A percentile compares a stretch with the other conserved stretches of the same genome.
Conservation (phyloP, 169 alveolate species). For the Perkinsus marinus region DNA sequence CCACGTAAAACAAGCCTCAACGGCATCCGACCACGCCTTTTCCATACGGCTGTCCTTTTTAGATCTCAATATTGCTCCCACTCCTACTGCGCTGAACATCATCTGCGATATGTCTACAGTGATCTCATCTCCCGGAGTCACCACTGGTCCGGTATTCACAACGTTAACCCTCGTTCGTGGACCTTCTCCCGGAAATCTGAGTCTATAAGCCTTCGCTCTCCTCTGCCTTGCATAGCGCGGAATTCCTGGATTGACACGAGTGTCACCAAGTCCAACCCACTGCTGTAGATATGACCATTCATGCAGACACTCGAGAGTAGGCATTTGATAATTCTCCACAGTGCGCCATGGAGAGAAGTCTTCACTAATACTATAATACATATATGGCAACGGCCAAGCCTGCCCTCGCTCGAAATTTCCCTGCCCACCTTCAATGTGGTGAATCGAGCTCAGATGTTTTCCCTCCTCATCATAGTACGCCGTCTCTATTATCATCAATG, state of each 20-base stretch:
- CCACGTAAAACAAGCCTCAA: background rate
- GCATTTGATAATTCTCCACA: no score
- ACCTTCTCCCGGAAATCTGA: background rate
- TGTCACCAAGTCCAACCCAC: no score
- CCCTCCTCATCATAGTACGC: background rate
- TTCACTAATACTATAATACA: background rate
- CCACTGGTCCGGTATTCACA: background rate
- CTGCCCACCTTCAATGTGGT: background rate
- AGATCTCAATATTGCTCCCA: background rate
- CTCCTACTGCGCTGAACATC: background rate
- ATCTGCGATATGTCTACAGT: background rate
- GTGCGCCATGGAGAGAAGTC: no score
- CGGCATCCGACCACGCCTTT: background rate
- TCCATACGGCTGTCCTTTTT: background rate
- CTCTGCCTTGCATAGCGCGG: background rate
- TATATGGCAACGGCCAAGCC: background rate
- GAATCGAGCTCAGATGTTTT: background rate
- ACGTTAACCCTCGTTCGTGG: background rate
- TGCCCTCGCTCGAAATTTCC: background rate
- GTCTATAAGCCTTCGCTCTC: background rate
- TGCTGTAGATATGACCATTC: no score
- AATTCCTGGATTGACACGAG: no score
- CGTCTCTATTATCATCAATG: background rate
- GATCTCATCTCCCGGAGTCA: background rate
- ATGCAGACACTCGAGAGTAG: no score